Evolutionary conservation across 495 filamentous ascomycete genomes (phyloP), one percentile per base, ranked within the genome.

Genomic region (Glonium stellatum): DNA sequence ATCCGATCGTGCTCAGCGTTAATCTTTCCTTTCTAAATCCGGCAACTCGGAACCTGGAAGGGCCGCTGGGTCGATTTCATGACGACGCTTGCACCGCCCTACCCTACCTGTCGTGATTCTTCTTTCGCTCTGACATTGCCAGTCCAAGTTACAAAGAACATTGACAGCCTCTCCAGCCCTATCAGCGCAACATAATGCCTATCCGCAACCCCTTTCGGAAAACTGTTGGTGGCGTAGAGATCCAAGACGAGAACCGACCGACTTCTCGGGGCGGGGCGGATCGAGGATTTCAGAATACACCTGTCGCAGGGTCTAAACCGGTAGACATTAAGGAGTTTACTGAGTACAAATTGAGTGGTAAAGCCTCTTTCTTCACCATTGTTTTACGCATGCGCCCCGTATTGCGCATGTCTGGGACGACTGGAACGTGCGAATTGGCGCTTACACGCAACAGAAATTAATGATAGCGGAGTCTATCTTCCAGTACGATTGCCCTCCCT

Each of bases 381-480:
- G 27, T 31, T 31, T 31, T 31, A 6, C 27, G 27, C 2, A 31
- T 31, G 27, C 27, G 27, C 27, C 27, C 27, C 27, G 27, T 6
- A 31, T 31, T 31, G 27, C 27, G 6, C 27, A 31, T 31, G 6
- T 31, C 27, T 31, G 27, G 3, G 27, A 6, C 27, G 27, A 5
- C 37, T 65, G n/a, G 21, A 27, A 57, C 27, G 27, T 31, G 27
- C 48, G 55, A 44, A 46, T 31, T 13, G 48, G 57, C 27, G 64
- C 61, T 67, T 54, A 66, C 66, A 36, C 10, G 44, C 31, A 27
- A 53, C 70, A 98, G 93, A 97, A 39, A 92, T 98, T 70, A 93
- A 96, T 74, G 92, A 93, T 71, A 92, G 89, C 74, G 93, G 93
- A 48, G 88, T 96, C 55, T 98, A 96, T 75, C 86, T 97, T 63